A percentile compares a stretch with the other conserved stretches of the same genome.
phyloP scores from a whole-genome alignment of 2,329 filamentous ascomycete species.

The Karstenula rhodostoma region DNA sequence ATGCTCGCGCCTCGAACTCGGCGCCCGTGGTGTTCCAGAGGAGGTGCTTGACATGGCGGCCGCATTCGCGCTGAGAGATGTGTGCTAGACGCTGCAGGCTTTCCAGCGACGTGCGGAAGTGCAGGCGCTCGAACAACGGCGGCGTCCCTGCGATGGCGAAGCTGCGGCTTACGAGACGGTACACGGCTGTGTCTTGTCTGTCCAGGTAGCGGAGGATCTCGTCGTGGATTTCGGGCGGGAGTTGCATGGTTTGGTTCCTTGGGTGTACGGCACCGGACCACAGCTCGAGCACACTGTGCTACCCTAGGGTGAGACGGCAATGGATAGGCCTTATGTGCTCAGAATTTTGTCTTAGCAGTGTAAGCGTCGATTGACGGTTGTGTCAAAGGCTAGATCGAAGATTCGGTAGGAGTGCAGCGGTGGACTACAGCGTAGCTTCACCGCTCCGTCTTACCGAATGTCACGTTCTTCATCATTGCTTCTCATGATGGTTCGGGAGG shows the following conservation, averaged over 20 bases:
- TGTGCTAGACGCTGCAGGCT: slow-evolving; percentile 1
- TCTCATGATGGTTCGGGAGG: slow-evolving; percentile 1
- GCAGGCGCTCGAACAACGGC: slow-evolving; percentile 2
- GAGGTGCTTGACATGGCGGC: slow-evolving; percentile 8
- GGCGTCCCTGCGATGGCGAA: background rate
- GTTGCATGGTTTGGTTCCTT: background rate
- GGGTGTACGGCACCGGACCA: too few relatives aligned
- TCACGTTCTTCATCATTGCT: background rate
- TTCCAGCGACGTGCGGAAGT: slow-evolving; percentile 8
- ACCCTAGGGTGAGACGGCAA: background rate
- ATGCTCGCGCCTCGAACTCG: background rate
- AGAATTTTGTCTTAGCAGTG: too few relatives aligned
- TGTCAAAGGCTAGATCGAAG: too few relatives aligned
- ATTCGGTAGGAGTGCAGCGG: too few relatives aligned
- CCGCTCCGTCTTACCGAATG: background rate
- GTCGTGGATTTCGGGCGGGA: slow-evolving; percentile 9
- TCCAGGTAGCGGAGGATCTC: slow-evolving; percentile 5
- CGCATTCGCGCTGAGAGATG: background rate
- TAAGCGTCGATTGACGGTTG: too few relatives aligned
- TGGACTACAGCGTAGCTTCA: too few relatives aligned
- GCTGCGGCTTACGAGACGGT: slow-evolving; percentile 8
- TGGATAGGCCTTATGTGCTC: too few relatives aligned
- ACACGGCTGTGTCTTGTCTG: background rate
- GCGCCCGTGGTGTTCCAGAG: slow-evolving; percentile 7
- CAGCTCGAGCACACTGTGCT: background rate